phyloP scores from a whole-genome alignment of 441 rosid genomes.

The Arabidopsis hybrid region DNA sequence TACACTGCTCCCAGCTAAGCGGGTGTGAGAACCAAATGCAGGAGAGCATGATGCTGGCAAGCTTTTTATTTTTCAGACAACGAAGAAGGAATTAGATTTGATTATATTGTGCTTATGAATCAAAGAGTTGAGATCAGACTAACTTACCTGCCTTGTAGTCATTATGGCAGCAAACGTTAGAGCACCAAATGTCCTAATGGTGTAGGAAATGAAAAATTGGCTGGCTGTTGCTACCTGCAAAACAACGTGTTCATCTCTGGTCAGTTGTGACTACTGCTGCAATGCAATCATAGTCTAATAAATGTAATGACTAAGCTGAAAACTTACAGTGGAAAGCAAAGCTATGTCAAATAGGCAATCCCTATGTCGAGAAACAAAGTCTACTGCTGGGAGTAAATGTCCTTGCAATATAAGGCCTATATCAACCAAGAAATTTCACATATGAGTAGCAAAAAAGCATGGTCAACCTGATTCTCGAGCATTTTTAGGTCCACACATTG shows the following conservation, averaged over 20 bases:
- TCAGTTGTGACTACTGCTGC: neutral
- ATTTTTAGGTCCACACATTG: conserved; percentile 1
- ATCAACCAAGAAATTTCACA: conserved; percentile 36
- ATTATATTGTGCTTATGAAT: neutral
- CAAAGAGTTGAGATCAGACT: neutral
- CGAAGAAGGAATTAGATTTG: conserved; percentile 4
- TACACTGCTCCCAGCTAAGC: conserved; percentile 88
- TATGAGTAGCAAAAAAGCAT: conserved; percentile 11
- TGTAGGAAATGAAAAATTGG: conserved; percentile 92
- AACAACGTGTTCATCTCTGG: conserved; percentile 5
- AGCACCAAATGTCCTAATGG: conserved; percentile 95
- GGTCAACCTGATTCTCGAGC: neutral
- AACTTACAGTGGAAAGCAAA: conserved; percentile 86
- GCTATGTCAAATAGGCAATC: conserved; percentile 79
- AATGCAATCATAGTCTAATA: neutral
- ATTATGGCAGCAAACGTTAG: conserved; percentile 91
- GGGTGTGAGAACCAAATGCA: conserved; percentile 89
- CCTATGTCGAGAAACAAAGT: conserved; percentile 73
- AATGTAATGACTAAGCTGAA: conserved; percentile 7
- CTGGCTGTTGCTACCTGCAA: conserved; percentile 89
- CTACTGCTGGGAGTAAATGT: conserved; percentile 76
- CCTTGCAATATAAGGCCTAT: conserved; percentile 85
- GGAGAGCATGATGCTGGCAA: conserved; percentile 89
- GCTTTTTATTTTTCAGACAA: conserved; percentile 46
- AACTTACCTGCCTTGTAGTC: conserved; percentile 91